These are phyloP conservation scores for Musa acuminata DNA, from an alignment of 176 grass and related monocot species.

Conservation along the genomic window DNA sequence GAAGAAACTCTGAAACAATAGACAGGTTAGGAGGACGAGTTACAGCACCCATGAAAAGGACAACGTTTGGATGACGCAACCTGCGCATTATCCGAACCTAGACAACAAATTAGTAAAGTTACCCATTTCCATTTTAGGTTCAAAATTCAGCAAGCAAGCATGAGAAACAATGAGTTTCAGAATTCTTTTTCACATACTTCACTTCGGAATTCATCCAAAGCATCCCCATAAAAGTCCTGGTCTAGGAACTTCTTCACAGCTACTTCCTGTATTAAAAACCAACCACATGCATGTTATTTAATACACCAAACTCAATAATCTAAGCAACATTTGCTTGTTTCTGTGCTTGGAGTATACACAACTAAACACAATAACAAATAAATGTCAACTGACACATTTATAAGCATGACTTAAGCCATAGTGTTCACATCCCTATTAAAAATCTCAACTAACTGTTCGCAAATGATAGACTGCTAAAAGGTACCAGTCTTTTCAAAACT, in stretches of 20 bases:
- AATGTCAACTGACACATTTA: neutral
- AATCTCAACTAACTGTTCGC: too few species aligned
- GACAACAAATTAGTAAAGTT: conserved; percentile 1
- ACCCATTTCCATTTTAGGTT: neutral
- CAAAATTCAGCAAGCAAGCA: conserved; percentile 5
- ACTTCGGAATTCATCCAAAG: conserved; percentile 94
- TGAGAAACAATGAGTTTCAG: neutral
- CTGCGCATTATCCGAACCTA: conserved; percentile 17
- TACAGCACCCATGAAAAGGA: conserved; percentile 19
- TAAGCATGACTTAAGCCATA: neutral
- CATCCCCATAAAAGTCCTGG: conserved; percentile 97
- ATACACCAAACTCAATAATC: neutral
- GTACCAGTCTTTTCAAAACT: too few species aligned
- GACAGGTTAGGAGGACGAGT: conserved; percentile 12
- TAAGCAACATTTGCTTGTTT: neutral
- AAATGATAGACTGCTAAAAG: too few species aligned
- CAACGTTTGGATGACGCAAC: conserved; percentile 16
- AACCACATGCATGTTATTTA: conserved; percentile 12
- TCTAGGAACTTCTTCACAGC: conserved; percentile 99
- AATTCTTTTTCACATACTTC: conserved; percentile 50
- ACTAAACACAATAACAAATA: neutral
- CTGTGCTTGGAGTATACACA: neutral
- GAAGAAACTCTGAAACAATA: conserved; percentile 14
- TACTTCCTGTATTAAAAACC: conserved; percentile 63
- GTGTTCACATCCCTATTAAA: neutral